These are phyloP conservation scores for Trifolium dubium DNA, from an alignment of 306 rosid genomes.

Conservation along the genomic window DNA sequence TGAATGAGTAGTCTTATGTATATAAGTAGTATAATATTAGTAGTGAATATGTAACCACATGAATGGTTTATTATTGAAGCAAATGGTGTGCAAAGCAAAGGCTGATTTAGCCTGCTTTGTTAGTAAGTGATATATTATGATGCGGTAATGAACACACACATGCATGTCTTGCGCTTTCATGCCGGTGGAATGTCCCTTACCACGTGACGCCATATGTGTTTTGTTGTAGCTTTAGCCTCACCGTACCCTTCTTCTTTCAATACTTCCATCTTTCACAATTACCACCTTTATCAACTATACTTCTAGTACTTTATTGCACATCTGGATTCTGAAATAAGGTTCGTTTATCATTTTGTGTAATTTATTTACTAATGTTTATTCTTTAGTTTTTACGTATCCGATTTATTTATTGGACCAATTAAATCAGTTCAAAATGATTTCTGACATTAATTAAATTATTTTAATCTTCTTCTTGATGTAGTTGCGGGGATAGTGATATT, in stretches of 20 bases:
- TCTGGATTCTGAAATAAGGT: background rate
- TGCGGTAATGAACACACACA: constrained; percentile 54
- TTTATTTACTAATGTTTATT: no score
- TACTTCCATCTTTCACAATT: background rate
- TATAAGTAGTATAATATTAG: background rate
- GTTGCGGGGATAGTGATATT: no score
- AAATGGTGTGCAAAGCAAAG: constrained; percentile 10
- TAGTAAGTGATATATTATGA: constrained; percentile 41
- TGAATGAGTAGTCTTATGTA: no score
- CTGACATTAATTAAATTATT: no score
- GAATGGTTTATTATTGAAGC: constrained; percentile 8
- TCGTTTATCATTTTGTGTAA: background rate
- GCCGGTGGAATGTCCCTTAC: constrained; percentile 57
- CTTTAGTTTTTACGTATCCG: no score
- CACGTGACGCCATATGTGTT: constrained; percentile 49
- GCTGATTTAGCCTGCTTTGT: background rate
- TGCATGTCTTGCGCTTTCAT: constrained; percentile 69
- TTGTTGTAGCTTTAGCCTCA: constrained; percentile 13
- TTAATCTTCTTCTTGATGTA: no score
- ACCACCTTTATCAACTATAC: constrained; percentile 18
- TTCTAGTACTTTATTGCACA: constrained; percentile 29
- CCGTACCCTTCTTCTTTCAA: constrained; percentile 29
- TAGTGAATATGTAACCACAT: background rate
- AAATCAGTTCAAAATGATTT: no score
- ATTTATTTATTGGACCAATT: no score